Base-by-base conservation (phyloP, 1,284 basidiomycete genomes). In the Schizophyllum amplum region DNA sequence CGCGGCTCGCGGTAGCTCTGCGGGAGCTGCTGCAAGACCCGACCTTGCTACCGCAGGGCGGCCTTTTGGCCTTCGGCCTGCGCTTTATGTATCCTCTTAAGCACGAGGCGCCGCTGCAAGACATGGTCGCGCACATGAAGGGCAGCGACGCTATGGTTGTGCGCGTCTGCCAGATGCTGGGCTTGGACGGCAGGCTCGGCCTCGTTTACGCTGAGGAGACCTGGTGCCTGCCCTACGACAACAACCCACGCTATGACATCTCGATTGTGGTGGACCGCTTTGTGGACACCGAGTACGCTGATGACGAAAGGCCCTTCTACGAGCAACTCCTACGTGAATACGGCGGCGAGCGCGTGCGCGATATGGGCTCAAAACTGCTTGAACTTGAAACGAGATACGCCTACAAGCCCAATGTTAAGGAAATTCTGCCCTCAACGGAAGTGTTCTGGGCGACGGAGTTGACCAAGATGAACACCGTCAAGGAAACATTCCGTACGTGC, bases 51-150 rank as follows among this genome's bases (percentile, higher is more conserved):
- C 66, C 66, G 4, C 42, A 61, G 0, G 73, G 72, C 1, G 72
- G 71, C 0, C 57, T 57, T 24, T 62, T 75, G n/a, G 71, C 63
- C 0, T 69, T 72, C 50, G 70, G 69, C n/a, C 60, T 74, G 49
- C 47, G 62, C 33, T 64, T 67, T 63, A 55, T 67, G 47, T 75
- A 75, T 58, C 64, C 69, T 21, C 60, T 65, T 47, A 49, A 24
- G 1, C 22, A 15, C 15, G 49, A 47, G 11, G 58, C 48, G 33
- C 24, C 47, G 21, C 55, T 59, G 2, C 26, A 24, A 2, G 46
- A 23, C 5, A 48, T 67, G 5, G 53, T 55, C 25, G 20, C 25
- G 3, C 54, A 57, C 7, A 60, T 69, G 24, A 69, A 70, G 55
- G 67, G 68, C 7, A 55, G 52, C 21, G 69, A 71, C 51, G 67